A percentile compares a stretch with the other conserved stretches of the same genome.
Conservation (phyloP, 805 yeast genomes). For the Candida xyloterini region DNA sequence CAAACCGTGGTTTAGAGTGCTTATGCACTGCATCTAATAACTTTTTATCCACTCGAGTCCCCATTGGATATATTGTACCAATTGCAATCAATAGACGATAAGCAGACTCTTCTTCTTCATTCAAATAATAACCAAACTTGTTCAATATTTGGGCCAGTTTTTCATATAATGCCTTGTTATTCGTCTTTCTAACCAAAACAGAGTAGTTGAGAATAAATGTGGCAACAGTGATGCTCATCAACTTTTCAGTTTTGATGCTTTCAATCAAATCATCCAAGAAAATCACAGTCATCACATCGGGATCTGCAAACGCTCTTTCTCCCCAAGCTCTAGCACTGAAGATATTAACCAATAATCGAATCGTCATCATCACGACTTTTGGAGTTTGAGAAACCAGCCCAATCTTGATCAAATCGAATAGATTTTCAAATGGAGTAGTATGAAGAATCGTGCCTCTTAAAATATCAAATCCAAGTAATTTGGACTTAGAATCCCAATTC, state of each 20-base stretch:
- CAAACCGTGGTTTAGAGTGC: constrained; percentile 21
- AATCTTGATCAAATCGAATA: constrained; percentile 39
- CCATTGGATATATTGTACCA: constrained; percentile 49
- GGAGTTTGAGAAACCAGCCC: constrained; percentile 35
- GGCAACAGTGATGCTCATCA: constrained; percentile 38
- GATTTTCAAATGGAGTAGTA: constrained; percentile 39
- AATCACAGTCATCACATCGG: constrained; percentile 38
- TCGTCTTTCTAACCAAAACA: constrained; percentile 34
- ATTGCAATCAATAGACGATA: constrained; percentile 61
- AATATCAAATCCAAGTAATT: constrained; percentile 59
- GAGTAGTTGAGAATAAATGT: constrained; percentile 51
- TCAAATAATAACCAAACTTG: constrained; percentile 13
- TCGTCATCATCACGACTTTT: constrained; percentile 51
- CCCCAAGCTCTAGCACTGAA: constrained; percentile 49
- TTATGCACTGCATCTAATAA: constrained; percentile 8
- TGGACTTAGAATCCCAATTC: constrained; percentile 45
- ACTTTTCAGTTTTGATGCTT: constrained; percentile 27
- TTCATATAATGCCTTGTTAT: constrained; percentile 27
- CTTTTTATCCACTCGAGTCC: constrained; percentile 7
- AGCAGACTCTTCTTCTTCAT: constrained; percentile 57
- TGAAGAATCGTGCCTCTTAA: constrained; percentile 48
- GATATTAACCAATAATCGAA: constrained; percentile 55
- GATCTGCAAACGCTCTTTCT: constrained; percentile 40
- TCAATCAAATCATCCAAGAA: constrained; percentile 26
- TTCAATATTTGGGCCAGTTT: constrained; percentile 26